A percentile compares a stretch with the other conserved stretches of the same genome.
phyloP scores from a whole-genome alignment of 2,329 filamentous ascomycete genomes.

The Esteya vermicola region DNA sequence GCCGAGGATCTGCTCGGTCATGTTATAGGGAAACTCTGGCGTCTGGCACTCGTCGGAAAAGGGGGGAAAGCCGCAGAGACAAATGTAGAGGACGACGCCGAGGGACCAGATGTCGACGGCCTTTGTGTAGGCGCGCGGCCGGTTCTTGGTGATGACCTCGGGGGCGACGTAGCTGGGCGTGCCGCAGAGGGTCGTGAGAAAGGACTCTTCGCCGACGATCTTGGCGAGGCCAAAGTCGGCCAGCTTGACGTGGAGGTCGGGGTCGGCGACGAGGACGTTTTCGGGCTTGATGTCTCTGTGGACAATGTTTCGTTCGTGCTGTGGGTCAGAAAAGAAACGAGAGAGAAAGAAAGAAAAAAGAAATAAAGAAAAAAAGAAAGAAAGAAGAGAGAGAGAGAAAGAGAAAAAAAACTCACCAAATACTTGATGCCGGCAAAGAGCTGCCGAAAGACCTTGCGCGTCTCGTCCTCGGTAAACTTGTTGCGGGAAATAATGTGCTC shows the following conservation, averaged over 20 bases:
- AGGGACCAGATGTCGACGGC: slow-evolving; percentile 95
- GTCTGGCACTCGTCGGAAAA: slow-evolving; percentile 90
- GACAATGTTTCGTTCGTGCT: slow-evolving; percentile 96
- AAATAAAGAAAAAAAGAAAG: not conserved
- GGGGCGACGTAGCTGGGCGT: slow-evolving; percentile 97
- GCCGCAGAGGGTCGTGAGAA: slow-evolving; percentile 89
- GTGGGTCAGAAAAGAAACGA: not conserved
- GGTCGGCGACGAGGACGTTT: slow-evolving; percentile 82
- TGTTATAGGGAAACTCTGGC: slow-evolving; percentile 66
- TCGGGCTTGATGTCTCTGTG: slow-evolving; percentile 97
- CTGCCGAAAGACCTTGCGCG: slow-evolving; percentile 77
- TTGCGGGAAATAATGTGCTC: slow-evolving; percentile 86
- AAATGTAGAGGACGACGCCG: slow-evolving; percentile 96
- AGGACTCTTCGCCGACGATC: slow-evolving; percentile 96
- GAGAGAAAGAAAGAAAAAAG: not conserved
- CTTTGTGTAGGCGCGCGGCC: slow-evolving; percentile 78
- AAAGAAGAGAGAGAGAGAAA: not conserved
- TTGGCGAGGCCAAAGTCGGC: slow-evolving; percentile 96
- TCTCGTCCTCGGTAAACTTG: slow-evolving; percentile 72
- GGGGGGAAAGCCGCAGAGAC: slow-evolving; percentile 88
- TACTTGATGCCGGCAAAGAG: slow-evolving; percentile 93
- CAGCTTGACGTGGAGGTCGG: slow-evolving; percentile 73
- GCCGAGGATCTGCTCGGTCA: slow-evolving; percentile 80
- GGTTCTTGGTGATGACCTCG: slow-evolving; percentile 75
- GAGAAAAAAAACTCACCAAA: slow-evolving; percentile 44